phyloP scores from a whole-genome alignment of 1,139 yeast genomes.

The Blastobotrys serpentis region DNA sequence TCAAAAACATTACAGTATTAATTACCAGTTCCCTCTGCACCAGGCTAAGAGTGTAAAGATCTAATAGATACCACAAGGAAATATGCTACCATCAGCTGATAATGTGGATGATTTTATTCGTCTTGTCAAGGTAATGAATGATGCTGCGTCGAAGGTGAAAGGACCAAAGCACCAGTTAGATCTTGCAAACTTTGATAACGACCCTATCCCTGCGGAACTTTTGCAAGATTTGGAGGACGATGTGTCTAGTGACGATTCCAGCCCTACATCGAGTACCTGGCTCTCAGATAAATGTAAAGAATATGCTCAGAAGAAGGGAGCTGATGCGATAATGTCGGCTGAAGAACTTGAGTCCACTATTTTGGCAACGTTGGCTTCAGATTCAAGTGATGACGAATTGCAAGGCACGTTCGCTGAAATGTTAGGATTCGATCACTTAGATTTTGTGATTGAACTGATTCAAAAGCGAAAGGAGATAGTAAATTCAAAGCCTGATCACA shows the following conservation, averaged over 20 bases:
- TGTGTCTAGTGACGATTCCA: conserved; percentile 12
- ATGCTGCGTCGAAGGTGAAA: conserved; percentile 15
- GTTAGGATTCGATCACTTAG: conserved; percentile 83
- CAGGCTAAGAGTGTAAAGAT: neutral
- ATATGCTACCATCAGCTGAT: neutral
- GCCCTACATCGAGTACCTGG: neutral
- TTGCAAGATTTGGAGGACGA: conserved; percentile 5
- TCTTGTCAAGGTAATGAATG: conserved; percentile 20
- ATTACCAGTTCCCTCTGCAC: neutral
- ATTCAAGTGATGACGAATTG: conserved; percentile 56
- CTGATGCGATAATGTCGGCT: conserved; percentile 14
- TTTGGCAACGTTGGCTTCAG: conserved; percentile 34
- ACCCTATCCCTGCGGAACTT: conserved; percentile 15
- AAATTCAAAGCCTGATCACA: conserved; percentile 30
- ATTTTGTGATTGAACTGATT: conserved; percentile 65
- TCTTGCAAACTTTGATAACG: conserved; percentile 23
- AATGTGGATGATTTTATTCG: conserved; percentile 21
- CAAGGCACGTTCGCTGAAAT: conserved; percentile 72
- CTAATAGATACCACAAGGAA: neutral
- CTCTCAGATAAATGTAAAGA: conserved; percentile 2
- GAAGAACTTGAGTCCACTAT: conserved; percentile 30
- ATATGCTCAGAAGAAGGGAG: conserved; percentile 11
- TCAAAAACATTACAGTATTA: neutral
- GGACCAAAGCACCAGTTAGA: neutral
- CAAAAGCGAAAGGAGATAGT: conserved; percentile 44